Conservation (phyloP, 2,329 filamentous ascomycete genomes). For the Exophiala spinifera region DNA sequence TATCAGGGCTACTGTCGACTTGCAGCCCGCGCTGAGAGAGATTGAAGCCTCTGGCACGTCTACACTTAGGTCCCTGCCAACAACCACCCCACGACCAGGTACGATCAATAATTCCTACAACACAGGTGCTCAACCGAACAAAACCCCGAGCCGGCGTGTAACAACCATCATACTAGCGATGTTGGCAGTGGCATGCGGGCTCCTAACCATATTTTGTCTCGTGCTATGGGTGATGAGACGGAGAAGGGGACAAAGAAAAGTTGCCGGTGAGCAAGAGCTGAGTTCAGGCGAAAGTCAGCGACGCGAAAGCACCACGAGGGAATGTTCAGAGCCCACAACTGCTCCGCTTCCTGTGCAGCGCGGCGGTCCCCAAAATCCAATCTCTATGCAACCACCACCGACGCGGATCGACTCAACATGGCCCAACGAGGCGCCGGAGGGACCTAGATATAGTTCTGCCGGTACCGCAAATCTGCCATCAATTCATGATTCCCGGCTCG, state of each 20-base stretch:
- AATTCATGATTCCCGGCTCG: constrained; percentile 8
- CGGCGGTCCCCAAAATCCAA: not conserved
- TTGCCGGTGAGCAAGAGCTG: not conserved
- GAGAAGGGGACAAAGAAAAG: constrained; percentile 4
- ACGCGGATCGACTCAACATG: constrained; percentile 17
- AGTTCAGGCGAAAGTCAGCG: not conserved
- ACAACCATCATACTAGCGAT: constrained; percentile 13
- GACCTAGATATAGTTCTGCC: constrained; percentile 11
- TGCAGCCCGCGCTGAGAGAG: not conserved
- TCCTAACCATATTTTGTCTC: constrained; percentile 5
- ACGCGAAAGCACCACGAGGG: not conserved
- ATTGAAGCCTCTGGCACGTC: not conserved
- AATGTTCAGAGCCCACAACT: not conserved
- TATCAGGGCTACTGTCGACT: not conserved
- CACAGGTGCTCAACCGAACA: not conserved
- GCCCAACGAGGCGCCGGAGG: constrained; percentile 16
- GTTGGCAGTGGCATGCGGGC: constrained; percentile 10
- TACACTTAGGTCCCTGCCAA: constrained; percentile 1
- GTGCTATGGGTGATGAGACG: constrained; percentile 6
- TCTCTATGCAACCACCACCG: constrained; percentile 3
- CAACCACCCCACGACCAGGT: constrained; percentile 2
- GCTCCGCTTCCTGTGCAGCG: not conserved
- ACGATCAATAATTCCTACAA: constrained; percentile 5
- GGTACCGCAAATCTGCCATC: constrained; percentile 2
- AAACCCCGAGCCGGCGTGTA: constrained; percentile 2